phyloP scores from a whole-genome alignment of 1,284 basidiomycete genomes.

The Austroboletus niveus region DNA sequence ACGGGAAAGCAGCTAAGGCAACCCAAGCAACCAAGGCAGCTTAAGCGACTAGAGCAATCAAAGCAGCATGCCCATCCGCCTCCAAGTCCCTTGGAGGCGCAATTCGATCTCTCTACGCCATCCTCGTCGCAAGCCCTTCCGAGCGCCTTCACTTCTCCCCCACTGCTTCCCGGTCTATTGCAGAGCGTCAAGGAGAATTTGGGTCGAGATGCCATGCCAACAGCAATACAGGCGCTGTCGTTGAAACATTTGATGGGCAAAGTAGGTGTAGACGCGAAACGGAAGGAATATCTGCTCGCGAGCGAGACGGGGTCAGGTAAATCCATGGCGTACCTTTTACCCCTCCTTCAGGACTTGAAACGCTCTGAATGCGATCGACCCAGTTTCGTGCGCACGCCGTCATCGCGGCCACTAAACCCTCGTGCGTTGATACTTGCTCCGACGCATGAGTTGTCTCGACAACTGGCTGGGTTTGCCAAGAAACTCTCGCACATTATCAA shows the following conservation, averaged over 20 bases:
- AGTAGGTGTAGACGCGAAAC: slow-evolving; percentile 25
- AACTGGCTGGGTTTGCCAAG: slow-evolving; percentile 74
- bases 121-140: slow-evolving; percentile 19
- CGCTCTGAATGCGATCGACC: slow-evolving; percentile 41
- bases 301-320: slow-evolving; percentile 90
- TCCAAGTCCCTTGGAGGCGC: slow-evolving; percentile 35
- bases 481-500: slow-evolving; percentile 71
- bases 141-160: slow-evolving; percentile 56
- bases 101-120: slow-evolving; percentile 38
- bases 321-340: slow-evolving; percentile 85
- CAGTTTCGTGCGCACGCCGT: slow-evolving; percentile 6
- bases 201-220: slow-evolving; percentile 55
- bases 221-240: slow-evolving; percentile 73
- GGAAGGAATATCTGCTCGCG: slow-evolving; percentile 68
- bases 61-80: slow-evolving; percentile 4
- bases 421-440: slow-evolving; percentile 80
- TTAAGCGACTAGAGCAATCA: background rate
- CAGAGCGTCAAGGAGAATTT: slow-evolving; percentile 54
- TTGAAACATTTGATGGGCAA: slow-evolving; percentile 56
- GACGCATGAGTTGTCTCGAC: slow-evolving; percentile 84
- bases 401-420: slow-evolving; percentile 46
- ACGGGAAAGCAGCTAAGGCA: background rate
- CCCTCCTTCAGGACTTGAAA: slow-evolving; percentile 78
- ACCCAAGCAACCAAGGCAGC: too few species aligned
- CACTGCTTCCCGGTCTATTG: slow-evolving; percentile 62